Evolutionary conservation across 768 basidiomycete genomes (phyloP).

Genomic region (Albatrellus ellisii): DNA sequence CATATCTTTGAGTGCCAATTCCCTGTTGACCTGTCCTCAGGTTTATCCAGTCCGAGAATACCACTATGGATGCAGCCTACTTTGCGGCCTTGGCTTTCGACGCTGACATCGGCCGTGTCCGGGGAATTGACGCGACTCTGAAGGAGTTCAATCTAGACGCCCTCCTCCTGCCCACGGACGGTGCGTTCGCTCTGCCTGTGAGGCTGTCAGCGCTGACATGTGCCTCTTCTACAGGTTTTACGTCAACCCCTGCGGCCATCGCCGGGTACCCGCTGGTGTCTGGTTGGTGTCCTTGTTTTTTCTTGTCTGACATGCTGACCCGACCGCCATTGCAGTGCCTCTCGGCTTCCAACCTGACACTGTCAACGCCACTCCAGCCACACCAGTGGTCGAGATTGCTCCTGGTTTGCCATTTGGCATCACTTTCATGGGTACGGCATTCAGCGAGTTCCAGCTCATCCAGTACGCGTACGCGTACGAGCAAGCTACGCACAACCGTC

Average conservation of each 20-base stretch:
- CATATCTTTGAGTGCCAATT: neutral
- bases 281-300: neutral
- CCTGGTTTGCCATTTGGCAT: slow-evolving; percentile 21
- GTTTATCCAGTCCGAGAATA: slow-evolving; percentile 18
- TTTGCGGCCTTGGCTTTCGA: slow-evolving; percentile 19
- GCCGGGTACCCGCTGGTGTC: slow-evolving; percentile 15
- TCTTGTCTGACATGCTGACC: neutral
- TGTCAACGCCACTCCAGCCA: slow-evolving; percentile 8
- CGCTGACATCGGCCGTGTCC: slow-evolving; percentile 19
- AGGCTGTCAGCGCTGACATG: neutral
- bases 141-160: slow-evolving; percentile 20
- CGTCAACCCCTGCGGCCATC: slow-evolving; percentile 9
- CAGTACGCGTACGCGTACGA: slow-evolving; percentile 19
- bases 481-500: slow-evolving; percentile 16
- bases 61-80: slow-evolving; percentile 18
- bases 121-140: slow-evolving; percentile 23
- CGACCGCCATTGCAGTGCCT: slow-evolving; percentile 6
- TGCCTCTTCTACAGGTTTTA: slow-evolving; percentile 4
- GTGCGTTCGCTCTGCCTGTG: slow-evolving; percentile 11
- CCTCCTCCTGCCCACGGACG: slow-evolving; percentile 21
- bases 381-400: slow-evolving; percentile 9
- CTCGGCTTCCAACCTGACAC: slow-evolving; percentile 15
- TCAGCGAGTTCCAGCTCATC: slow-evolving; percentile 16
- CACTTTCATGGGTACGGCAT: slow-evolving; percentile 17
- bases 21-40: slow-evolving; percentile 6